phyloP scores from a whole-genome alignment of 2,329 filamentous ascomycete species.

The Endothia cerciana region DNA sequence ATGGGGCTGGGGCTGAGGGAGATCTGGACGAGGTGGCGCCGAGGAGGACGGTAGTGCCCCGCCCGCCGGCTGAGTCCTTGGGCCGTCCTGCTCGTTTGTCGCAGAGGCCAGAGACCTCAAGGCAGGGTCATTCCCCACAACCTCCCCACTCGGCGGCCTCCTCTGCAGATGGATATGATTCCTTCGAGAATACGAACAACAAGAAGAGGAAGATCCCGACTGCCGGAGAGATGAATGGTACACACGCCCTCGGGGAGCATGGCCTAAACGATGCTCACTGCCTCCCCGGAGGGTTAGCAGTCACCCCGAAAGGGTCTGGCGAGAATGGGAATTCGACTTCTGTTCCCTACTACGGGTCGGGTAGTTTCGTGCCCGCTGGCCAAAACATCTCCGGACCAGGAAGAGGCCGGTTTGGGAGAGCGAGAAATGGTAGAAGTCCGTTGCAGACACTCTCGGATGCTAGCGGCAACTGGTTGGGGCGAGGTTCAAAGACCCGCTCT shows the following conservation, averaged over 20 bases:
- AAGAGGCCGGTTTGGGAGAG: conserved; percentile 79
- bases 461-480: conserved; percentile 58
- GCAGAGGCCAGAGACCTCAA: conserved; percentile 49
- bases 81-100: conserved; percentile 48
- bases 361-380: conserved; percentile 59
- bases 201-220: conserved; percentile 98
- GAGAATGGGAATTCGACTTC: conserved; percentile 32
- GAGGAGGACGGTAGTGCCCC: conserved; percentile 48
- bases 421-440: conserved; percentile 63
- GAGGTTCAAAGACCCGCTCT: conserved; percentile 50
- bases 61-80: conserved; percentile 51
- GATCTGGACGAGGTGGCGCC: conserved; percentile 61
- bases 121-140: conserved; percentile 49
- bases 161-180: conserved; percentile 87
- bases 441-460: conserved; percentile 63
- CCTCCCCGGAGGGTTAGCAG: conserved; percentile 38
- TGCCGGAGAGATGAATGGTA: conserved; percentile 66
- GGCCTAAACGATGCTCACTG: conserved; percentile 38
- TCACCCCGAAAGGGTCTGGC: conserved; percentile 31
- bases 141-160: conserved; percentile 71
- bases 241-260: conserved; percentile 39
- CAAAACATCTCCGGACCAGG: conserved; percentile 84
- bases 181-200: conserved; percentile 97
- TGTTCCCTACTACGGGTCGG: conserved; percentile 45
- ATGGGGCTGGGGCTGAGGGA: conserved; percentile 60